Conservation (phyloP, 331 rosid genomes). For the Spiraea crenata region DNA sequence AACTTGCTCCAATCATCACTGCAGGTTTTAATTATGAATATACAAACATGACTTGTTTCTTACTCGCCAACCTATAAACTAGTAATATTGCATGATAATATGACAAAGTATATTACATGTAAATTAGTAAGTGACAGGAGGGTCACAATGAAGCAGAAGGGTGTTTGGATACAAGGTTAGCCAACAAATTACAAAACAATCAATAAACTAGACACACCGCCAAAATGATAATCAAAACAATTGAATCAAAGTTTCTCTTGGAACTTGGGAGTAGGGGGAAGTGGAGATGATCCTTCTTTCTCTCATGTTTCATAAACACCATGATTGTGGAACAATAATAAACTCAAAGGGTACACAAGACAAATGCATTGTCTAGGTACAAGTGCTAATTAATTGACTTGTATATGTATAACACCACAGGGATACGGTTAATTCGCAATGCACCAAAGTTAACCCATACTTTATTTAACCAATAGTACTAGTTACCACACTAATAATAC, state of each 20-base stretch:
- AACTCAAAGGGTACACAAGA: conserved; percentile 16
- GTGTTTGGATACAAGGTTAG: too few species aligned
- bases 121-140: too few species aligned
- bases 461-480: neutral
- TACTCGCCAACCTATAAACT: too few species aligned
- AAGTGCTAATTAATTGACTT: conserved; percentile 45
- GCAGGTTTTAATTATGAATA: too few species aligned
- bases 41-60: too few species aligned
- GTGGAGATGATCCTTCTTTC: neutral
- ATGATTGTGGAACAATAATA: conserved; percentile 35
- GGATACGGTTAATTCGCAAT: conserved; percentile 37
- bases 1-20: too few species aligned
- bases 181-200: too few species aligned
- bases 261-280: neutral
- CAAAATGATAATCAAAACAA: too few species aligned
- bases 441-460: conserved; percentile 20
- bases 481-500: neutral
- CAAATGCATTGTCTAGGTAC: conserved; percentile 30
- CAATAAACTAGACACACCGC: too few species aligned
- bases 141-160: too few species aligned
- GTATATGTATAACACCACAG: conserved; percentile 17
- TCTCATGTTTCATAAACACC: conserved; percentile 27
- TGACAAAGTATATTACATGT: too few species aligned
- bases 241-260: neutral
- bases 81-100: too few species aligned